Conservation (phyloP, 495 filamentous ascomycete species). For the Aspergillus affinis region DNA sequence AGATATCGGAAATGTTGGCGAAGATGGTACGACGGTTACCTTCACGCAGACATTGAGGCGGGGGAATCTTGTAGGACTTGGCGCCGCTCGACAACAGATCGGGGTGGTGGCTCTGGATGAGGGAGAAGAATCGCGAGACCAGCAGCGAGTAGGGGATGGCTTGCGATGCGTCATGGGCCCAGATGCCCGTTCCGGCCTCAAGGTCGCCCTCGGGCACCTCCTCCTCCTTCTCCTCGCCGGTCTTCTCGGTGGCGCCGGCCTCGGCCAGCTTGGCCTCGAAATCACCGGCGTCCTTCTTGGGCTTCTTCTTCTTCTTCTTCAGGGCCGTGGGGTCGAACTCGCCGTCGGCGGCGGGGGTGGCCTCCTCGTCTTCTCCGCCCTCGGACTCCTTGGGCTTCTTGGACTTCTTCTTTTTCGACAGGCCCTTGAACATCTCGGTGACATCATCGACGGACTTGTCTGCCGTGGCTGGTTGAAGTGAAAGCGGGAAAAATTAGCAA, state of each 20-base stretch:
- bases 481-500: neutral
- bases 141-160: conserved; percentile 81
- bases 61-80: conserved; percentile 97
- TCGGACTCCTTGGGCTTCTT: conserved; percentile 64
- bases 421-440: conserved; percentile 73
- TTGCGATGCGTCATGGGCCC: conserved; percentile 75
- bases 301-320: conserved; percentile 98
- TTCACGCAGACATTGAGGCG: conserved; percentile 98
- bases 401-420: conserved; percentile 84
- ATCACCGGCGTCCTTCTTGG: conserved; percentile 70
- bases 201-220: conserved; percentile 69
- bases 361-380: conserved; percentile 54
- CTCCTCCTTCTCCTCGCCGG: conserved; percentile 49
- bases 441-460: conserved; percentile 71
- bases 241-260: conserved; percentile 59
- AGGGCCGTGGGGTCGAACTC: conserved; percentile 73
- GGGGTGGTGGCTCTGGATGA: conserved; percentile 89
- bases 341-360: conserved; percentile 57
- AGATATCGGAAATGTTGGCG: conserved; percentile 93
- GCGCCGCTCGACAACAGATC: conserved; percentile 84
- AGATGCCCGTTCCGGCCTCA: conserved; percentile 90
- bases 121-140: conserved; percentile 85
- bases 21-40: conserved; percentile 99
- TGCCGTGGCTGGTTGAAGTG: conserved; percentile 16
- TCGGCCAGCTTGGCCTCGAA: conserved; percentile 81